phyloP scores from a whole-genome alignment of 2,329 filamentous ascomycete genomes.

The Trichoderma aggressivum region DNA sequence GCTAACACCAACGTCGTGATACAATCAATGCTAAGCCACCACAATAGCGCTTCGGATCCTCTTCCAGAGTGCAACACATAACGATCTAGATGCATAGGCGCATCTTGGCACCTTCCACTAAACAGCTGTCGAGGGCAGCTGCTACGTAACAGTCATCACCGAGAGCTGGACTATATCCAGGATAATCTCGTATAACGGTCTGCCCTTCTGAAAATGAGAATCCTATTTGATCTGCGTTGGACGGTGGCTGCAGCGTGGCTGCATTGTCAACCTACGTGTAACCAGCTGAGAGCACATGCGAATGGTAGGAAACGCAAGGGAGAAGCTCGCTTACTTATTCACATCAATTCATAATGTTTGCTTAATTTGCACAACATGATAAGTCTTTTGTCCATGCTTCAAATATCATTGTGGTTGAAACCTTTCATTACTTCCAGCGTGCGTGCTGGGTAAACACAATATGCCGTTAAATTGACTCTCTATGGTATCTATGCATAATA shows the following conservation, averaged over 20 bases:
- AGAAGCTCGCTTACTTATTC: background rate
- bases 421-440: background rate
- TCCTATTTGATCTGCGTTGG: background rate
- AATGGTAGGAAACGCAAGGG: background rate
- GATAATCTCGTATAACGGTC: background rate
- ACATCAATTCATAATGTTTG: background rate
- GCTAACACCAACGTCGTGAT: background rate
- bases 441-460: background rate
- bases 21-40: background rate
- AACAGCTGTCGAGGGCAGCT: background rate
- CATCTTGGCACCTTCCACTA: background rate
- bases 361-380: background rate
- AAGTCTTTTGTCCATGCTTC: background rate
- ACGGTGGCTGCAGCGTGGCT: background rate
- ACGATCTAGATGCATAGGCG: background rate
- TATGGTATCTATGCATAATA: constrained; percentile 10
- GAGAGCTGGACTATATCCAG: background rate
- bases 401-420: background rate
- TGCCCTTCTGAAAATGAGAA: background rate
- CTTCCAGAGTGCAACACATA: background rate
- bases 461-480: constrained; percentile 1
- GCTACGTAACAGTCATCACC: background rate
- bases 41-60: background rate
- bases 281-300: background rate
- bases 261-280: background rate